Evolutionary conservation across 1,284 basidiomycete species (phyloP).

Genomic region (Leccinum variabile): DNA sequence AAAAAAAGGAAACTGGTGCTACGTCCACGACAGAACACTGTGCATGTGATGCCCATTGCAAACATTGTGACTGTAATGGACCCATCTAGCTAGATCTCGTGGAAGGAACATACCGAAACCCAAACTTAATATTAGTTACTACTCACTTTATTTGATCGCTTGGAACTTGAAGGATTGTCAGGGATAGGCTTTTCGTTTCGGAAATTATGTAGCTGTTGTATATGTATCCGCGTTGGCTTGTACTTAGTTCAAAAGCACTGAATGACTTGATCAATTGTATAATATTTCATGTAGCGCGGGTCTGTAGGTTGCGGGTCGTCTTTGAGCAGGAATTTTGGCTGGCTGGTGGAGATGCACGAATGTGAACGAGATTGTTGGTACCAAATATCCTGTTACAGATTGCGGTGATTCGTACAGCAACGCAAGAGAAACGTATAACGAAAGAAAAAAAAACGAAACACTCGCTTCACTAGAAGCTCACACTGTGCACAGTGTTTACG

Average conservation of each 20-base stretch:
- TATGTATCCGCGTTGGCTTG: neutral
- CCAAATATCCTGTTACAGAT: neutral
- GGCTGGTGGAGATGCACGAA: neutral
- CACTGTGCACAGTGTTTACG: slow-evolving; percentile 27
- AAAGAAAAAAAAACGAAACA: neutral
- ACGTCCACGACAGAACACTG: neutral
- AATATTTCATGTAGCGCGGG: neutral
- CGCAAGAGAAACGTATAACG: neutral
- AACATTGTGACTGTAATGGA: neutral
- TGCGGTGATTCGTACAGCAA: neutral
- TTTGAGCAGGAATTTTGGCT: neutral
- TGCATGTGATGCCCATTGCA: neutral
- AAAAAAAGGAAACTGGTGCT: neutral
- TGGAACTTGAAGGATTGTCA: neutral
- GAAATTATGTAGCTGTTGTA: neutral
- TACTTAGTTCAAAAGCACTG: neutral
- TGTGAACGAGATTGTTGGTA: neutral
- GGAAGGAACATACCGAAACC: neutral
- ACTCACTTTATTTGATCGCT: neutral
- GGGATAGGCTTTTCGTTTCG: neutral
- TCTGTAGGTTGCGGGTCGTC: neutral
- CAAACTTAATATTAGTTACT: neutral
- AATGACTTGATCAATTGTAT: neutral
- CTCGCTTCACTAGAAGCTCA: slow-evolving; percentile 20
- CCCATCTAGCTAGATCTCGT: neutral